Conservation (phyloP, 495 filamentous ascomycete genomes). For the Xylaria venustula region DNA sequence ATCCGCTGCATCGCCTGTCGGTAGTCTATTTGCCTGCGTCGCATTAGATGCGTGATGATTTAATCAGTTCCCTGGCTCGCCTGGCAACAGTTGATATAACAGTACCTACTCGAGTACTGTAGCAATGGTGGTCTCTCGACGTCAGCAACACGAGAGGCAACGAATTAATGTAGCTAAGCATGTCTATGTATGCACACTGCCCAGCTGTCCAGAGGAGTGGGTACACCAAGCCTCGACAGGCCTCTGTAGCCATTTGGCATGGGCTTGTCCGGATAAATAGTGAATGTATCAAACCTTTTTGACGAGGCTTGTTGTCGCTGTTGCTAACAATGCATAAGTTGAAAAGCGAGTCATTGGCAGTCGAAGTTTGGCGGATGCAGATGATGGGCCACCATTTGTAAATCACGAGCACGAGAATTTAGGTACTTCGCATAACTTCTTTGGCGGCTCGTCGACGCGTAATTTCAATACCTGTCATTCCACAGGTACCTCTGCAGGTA, state of each 20-base stretch:
- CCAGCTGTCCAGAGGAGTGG: background rate
- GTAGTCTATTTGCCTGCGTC: too few species aligned
- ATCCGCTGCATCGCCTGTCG: too few species aligned
- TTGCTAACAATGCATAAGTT: background rate
- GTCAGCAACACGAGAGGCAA: constrained; percentile 9
- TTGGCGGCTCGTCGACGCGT: background rate
- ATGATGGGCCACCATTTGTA: background rate
- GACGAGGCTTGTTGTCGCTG: background rate
- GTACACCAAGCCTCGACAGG: background rate
- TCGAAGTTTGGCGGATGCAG: background rate
- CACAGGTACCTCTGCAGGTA: too few species aligned
- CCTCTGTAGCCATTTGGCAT: too few species aligned
- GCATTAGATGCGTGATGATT: too few species aligned
- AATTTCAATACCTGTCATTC: background rate
- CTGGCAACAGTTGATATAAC: too few species aligned
- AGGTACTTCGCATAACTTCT: background rate
- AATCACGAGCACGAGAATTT: too few species aligned
- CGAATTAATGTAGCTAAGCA: background rate
- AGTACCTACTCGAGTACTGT: too few species aligned
- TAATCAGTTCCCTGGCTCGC: too few species aligned
- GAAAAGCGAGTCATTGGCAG: background rate
- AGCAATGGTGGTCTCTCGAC: too few species aligned
- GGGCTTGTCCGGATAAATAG: too few species aligned
- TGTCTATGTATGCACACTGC: background rate
- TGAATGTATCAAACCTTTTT: background rate